These are phyloP conservation scores for Candida dajiaensis DNA, from an alignment of 805 yeast species.

Conservation along the genomic window DNA sequence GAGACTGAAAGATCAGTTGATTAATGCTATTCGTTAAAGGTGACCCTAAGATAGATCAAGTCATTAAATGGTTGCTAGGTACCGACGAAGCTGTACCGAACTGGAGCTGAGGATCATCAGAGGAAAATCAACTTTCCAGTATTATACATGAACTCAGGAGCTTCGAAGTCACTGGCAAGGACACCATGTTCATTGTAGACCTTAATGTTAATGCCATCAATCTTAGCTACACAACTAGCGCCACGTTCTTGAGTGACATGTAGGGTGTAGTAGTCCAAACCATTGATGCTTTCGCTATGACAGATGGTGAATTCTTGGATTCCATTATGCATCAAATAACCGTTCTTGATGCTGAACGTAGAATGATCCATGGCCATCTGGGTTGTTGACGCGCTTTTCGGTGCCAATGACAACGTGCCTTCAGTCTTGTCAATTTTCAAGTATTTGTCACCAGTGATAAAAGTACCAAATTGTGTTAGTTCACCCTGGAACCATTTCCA, in stretches of 20 bases:
- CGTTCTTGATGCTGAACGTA: constrained; percentile 17
- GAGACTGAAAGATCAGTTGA: too few relatives aligned
- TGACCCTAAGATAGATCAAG: too few relatives aligned
- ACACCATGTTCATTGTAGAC: constrained; percentile 11
- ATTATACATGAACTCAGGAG: constrained; percentile 14
- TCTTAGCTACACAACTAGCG: constrained; percentile 2
- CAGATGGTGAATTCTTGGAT: constrained; percentile 9
- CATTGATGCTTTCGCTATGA: neutral
- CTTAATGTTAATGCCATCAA: constrained; percentile 6
- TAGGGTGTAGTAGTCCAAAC: constrained; percentile 4
- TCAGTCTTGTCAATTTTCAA: neutral
- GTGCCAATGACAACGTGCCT: neutral
- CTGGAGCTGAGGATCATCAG: too few relatives aligned
- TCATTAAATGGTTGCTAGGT: too few relatives aligned
- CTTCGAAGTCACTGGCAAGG: constrained; percentile 11
- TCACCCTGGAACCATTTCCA: neutral
- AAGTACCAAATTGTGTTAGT: neutral
- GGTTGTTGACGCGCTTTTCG: neutral
- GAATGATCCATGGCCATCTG: neutral
- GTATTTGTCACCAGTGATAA: neutral
- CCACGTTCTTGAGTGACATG: constrained; percentile 3
- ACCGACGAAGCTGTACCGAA: too few relatives aligned
- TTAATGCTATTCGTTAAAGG: too few relatives aligned
- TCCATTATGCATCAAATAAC: constrained; percentile 9
- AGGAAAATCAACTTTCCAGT: constrained; percentile 9